Base-by-base conservation (phyloP, 257 asterid genomes). In the Solanum paucissectum region DNA sequence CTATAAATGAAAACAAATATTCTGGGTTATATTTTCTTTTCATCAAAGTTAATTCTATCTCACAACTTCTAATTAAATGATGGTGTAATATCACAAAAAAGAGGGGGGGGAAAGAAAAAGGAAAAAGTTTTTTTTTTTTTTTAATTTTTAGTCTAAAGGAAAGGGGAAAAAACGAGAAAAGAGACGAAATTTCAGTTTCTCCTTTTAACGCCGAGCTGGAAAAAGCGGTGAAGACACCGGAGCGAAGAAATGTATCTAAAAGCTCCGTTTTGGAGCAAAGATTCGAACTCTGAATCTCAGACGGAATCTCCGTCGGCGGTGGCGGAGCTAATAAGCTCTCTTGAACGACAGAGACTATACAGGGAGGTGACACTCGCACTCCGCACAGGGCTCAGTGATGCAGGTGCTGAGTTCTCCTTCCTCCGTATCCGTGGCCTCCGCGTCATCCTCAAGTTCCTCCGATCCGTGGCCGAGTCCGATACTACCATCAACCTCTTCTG, bases 361-460 rank as follows among this genome's bases (percentile, higher is more conserved):
- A 92, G 98, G 83, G 99, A 97, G 93, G 94, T 97, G 14, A 95
- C 98, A 3, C 97, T 95, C 79, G 99, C 96, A 3, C 98, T 97
- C 87, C 97, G 97, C 1, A 92, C 96, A 77, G 99, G 98, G 2
- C 94, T 97, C 36, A 92, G 93, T 10, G 98, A 97, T 75, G 98
- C 95, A 33, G 93, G 95, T 32, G 98, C 98, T 11, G 99, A 97
- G 91, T 97, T 95, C 90, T 95, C 98, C 27, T 95, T 97, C 92
- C 95, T 97, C 90, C 95, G 98, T 25, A 90, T 94, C 40, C 94
- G 95, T 23, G 98, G 98, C 33, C 96, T 97, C 86, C 96, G 95
- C 18, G 90, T 93, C 93, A 87, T 94, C 88, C 98, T 95, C 94
- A 95, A 95, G 83, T 95, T 95, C 88, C 98, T 97, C 92, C 93